A percentile compares a stretch with the other conserved stretches of the same genome.
These are phyloP conservation scores for Fraxinus greggii DNA, from an alignment of 305 asterid species.

Conservation along the genomic window DNA sequence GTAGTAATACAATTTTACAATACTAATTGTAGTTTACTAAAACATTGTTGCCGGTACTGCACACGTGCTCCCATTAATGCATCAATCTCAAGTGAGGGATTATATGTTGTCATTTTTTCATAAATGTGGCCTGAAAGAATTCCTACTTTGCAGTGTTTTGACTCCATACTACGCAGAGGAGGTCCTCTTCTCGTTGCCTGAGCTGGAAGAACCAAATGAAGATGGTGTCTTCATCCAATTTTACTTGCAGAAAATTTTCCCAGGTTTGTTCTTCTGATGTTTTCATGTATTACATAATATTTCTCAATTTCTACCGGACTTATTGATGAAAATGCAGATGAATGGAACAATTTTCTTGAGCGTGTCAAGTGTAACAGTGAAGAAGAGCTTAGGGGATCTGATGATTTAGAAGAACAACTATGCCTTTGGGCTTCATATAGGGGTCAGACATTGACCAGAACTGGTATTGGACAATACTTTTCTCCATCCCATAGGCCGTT, in stretches of 20 bases:
- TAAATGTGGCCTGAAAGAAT: neutral
- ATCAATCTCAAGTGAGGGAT: neutral
- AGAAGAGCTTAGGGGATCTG: conserved; percentile 76
- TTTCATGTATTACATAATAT: conserved; percentile 7
- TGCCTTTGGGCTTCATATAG: conserved; percentile 98
- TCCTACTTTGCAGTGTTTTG: conserved; percentile 55
- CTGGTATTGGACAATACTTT: conserved; percentile 50
- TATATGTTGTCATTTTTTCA: neutral
- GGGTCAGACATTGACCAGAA: conserved; percentile 95
- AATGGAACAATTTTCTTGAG: conserved; percentile 97
- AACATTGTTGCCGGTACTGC: neutral
- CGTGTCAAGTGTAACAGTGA: conserved; percentile 61
- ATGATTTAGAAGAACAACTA: conserved; percentile 81
- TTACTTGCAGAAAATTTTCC: conserved; percentile 93
- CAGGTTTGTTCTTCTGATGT: conserved; percentile 58
- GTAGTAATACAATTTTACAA: neutral
- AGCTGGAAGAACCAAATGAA: conserved; percentile 85
- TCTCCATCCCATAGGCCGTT: neutral
- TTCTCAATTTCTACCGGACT: conserved; percentile 23
- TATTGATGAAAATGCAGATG: conserved; percentile 50
- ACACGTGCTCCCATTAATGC: neutral
- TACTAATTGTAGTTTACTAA: neutral
- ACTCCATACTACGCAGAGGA: conserved; percentile 97
- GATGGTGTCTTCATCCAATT: conserved; percentile 97
- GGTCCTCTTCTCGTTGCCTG: conserved; percentile 89